Percentiles rank a stretch among this genome's conserved stretches.
phyloP scores from a whole-genome alignment of 306 rosid genomes.

The Rubus parviflorus region DNA sequence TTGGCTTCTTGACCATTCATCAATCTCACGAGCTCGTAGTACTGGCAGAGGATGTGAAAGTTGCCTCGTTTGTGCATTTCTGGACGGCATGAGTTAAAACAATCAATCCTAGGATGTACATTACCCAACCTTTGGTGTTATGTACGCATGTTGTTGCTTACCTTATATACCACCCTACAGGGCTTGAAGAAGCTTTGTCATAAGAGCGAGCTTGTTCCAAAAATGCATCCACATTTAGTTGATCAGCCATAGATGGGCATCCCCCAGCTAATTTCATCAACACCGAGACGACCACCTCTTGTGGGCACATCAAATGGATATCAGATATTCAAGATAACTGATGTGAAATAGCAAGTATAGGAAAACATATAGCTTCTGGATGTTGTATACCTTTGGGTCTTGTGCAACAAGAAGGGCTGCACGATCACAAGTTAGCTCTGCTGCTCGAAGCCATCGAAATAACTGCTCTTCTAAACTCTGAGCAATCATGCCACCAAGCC shows the following conservation, averaged over 20 bases:
- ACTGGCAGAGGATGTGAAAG: constrained; percentile 95
- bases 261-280: constrained; percentile 99
- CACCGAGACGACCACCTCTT: constrained; percentile 95
- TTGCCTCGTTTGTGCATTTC: constrained; percentile 95
- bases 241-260: constrained; percentile 93
- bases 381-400: constrained; percentile 73
- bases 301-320: constrained; percentile 46
- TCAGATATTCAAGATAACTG: constrained; percentile 28
- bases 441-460: constrained; percentile 97
- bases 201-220: constrained; percentile 97
- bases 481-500: constrained; percentile 91
- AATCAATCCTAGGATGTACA: constrained; percentile 15
- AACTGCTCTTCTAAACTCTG: constrained; percentile 87
- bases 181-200: constrained; percentile 94
- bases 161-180: constrained; percentile 96
- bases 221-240: constrained; percentile 92
- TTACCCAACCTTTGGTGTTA: constrained; percentile 5
- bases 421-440: constrained; percentile 97
- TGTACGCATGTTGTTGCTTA: constrained; percentile 20
- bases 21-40: constrained; percentile 93
- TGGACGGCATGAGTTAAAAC: constrained; percentile 33
- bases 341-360: constrained; percentile 4
- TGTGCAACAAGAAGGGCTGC: constrained; percentile 99
- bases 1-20: constrained; percentile 84
- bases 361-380: constrained; percentile 9